Percentiles rank a stretch among this genome's conserved stretches.
Conservation (phyloP, 495 filamentous ascomycete species). For the Xylaria intraflava region DNA sequence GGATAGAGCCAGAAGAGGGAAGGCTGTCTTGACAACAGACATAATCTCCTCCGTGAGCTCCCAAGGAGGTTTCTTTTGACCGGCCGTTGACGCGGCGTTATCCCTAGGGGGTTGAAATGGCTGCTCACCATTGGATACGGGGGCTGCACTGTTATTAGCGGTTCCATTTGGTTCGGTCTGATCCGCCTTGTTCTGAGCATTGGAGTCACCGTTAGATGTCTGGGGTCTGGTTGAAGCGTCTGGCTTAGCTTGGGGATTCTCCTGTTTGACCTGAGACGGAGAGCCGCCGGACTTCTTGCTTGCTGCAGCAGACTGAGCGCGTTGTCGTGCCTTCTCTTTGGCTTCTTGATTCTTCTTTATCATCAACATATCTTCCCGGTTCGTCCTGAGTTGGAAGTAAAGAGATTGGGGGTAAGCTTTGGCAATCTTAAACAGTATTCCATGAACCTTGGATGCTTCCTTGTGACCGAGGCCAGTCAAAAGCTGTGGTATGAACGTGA, state of each 20-base stretch:
- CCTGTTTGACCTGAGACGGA: slow-evolving; percentile 30
- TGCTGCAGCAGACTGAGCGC: slow-evolving; percentile 35
- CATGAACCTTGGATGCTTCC: slow-evolving; percentile 78
- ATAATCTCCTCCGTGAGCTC: slow-evolving; percentile 94
- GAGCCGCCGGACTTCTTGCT: slow-evolving; percentile 33
- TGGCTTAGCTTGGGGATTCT: slow-evolving; percentile 35
- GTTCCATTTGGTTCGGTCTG: slow-evolving; percentile 40
- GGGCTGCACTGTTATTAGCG: slow-evolving; percentile 19
- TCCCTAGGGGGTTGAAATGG: slow-evolving; percentile 19
- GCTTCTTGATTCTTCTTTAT: slow-evolving; percentile 84
- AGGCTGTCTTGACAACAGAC: slow-evolving; percentile 87
- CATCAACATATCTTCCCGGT: slow-evolving; percentile 83
- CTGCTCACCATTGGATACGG: slow-evolving; percentile 32
- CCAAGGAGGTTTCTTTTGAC: slow-evolving; percentile 76
- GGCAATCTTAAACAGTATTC: slow-evolving; percentile 83
- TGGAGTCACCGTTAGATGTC: slow-evolving; percentile 40
- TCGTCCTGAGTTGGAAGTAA: slow-evolving; percentile 90
- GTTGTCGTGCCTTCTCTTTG: slow-evolving; percentile 60
- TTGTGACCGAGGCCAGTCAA: slow-evolving; percentile 81
- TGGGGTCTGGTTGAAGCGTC: slow-evolving; percentile 43
- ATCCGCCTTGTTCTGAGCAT: slow-evolving; percentile 37
- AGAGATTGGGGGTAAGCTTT: slow-evolving; percentile 91
- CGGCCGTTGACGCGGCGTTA: slow-evolving; percentile 31
- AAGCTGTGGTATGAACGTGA: slow-evolving; percentile 95
- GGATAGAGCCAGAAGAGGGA: slow-evolving; percentile 88